Evolutionary conservation across 2,329 filamentous ascomycete species (phyloP).

Genomic region (Pestalotiopsis sp.): DNA sequence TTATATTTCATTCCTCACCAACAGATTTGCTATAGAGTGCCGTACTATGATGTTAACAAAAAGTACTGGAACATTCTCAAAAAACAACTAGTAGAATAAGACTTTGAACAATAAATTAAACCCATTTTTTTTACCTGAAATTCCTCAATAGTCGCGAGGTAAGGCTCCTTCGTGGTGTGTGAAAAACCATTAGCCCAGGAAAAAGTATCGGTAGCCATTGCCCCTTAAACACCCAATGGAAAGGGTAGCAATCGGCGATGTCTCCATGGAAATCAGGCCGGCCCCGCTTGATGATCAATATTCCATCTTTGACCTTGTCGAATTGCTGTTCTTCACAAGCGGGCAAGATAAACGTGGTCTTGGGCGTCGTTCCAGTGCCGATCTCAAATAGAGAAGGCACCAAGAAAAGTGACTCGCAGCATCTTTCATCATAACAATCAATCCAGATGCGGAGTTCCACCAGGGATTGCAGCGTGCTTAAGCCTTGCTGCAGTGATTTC

Average conservation of each 20-base stretch:
- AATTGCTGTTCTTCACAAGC: neutral
- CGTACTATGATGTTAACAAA: too few relatives aligned
- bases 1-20: too few relatives aligned
- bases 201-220: neutral
- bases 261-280: neutral
- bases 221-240: neutral
- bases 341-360: conserved; percentile 5
- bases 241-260: neutral
- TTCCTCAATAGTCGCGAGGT: too few relatives aligned
- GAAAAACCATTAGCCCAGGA: neutral
- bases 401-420: neutral
- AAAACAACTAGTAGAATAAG: too few relatives aligned
- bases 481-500: neutral
- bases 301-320: neutral
- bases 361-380: neutral
- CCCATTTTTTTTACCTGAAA: too few relatives aligned
- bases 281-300: conserved; percentile 2
- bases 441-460: neutral
- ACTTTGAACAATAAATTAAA: too few relatives aligned
- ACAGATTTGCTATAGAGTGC: too few relatives aligned
- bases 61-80: too few relatives aligned
- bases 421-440: conserved; percentile 1
- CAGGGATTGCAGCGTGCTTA: neutral
- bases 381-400: conserved; percentile 1
- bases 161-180: neutral